Evolutionary conservation across 2,329 filamentous ascomycete species (phyloP).

Genomic region (Venturia asperata): DNA sequence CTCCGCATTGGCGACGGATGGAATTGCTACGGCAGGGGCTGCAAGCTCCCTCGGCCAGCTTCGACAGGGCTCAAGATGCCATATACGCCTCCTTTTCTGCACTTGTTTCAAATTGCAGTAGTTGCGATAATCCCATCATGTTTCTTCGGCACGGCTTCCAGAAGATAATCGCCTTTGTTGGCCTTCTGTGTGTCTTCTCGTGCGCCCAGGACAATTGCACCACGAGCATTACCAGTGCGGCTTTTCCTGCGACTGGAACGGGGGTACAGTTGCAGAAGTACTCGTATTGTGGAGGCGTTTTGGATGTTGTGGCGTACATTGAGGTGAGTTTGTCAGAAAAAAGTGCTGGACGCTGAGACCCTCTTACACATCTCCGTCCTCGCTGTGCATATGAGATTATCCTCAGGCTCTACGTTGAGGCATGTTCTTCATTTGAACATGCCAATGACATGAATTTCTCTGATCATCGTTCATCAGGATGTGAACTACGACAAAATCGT

Average conservation of each 20-base stretch:
- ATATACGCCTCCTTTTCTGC: neutral
- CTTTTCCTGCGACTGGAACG: neutral
- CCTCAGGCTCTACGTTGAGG: neutral
- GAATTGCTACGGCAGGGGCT: neutral
- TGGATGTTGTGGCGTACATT: neutral
- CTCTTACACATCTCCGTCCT: neutral
- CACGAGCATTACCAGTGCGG: neutral
- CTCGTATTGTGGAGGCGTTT: neutral
- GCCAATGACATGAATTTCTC: neutral
- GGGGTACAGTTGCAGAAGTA: neutral
- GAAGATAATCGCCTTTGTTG: neutral
- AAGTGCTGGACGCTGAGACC: neutral
- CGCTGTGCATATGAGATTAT: neutral
- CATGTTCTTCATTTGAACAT: neutral
- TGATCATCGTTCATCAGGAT: constrained; percentile 6
- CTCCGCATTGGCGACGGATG: constrained; percentile 6
- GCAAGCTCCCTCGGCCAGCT: neutral
- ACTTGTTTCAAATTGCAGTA: neutral
- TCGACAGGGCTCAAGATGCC: neutral
- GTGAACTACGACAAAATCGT: neutral
- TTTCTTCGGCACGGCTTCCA: neutral
- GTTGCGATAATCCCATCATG: neutral
- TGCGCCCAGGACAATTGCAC: neutral
- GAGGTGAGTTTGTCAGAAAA: neutral
- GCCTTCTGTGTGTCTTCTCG: neutral